A percentile compares a stretch with the other conserved stretches of the same genome.
These are phyloP conservation scores for Staphylotrichum longicolle DNA, from an alignment of 495 filamentous ascomycete species.

Conservation along the genomic window DNA sequence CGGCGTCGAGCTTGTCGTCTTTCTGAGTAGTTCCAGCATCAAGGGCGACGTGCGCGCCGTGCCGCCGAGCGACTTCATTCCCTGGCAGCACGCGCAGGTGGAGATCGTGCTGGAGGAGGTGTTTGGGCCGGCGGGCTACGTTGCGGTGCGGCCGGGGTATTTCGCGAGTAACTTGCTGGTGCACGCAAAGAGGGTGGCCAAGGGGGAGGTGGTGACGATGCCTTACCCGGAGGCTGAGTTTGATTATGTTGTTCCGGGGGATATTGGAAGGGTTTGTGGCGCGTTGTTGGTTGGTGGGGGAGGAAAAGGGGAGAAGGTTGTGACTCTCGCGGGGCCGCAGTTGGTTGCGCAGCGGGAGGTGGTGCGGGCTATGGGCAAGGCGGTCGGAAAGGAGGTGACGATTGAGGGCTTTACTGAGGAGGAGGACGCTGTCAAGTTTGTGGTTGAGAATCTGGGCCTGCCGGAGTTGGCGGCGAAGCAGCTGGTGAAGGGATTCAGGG, in stretches of 20 bases:
- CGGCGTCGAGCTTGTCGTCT: constrained; percentile 26
- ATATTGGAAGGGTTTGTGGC: constrained; percentile 22
- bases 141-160: constrained; percentile 15
- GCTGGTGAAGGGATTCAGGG: background rate
- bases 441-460: background rate
- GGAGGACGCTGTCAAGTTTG: background rate
- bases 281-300: constrained; percentile 6
- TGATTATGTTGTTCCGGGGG: constrained; percentile 21
- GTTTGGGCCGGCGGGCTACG: constrained; percentile 17
- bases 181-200: background rate
- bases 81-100: constrained; percentile 23
- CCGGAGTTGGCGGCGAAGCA: background rate
- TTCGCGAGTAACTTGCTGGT: constrained; percentile 20
- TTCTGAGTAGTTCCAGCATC: constrained; percentile 19
- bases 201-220: constrained; percentile 8
- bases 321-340: constrained; percentile 13
- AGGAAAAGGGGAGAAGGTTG: background rate
- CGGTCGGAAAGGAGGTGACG: constrained; percentile 15
- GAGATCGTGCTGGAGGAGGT: constrained; percentile 23
- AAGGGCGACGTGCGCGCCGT: constrained; percentile 4
- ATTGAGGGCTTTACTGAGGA: background rate
- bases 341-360: constrained; percentile 17
- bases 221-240: constrained; percentile 10
- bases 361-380: constrained; percentile 1
- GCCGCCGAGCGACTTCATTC: background rate